Conservation (phyloP, 768 basidiomycete genomes). For the Chalciporus piperatus region DNA sequence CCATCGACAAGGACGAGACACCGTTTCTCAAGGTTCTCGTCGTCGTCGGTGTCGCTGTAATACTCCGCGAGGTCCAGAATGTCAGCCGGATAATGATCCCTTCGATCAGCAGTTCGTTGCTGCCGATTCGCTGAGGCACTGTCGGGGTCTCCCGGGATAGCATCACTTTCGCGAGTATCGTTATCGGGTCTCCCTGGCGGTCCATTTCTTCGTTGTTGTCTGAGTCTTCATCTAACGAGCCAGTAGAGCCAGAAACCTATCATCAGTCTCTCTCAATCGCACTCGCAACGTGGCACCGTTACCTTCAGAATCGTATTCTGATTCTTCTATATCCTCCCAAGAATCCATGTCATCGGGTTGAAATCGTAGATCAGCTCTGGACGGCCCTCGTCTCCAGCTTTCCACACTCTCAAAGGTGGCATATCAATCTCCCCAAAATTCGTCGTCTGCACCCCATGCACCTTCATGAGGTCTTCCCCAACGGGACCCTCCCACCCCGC, state of each 20-base stretch:
- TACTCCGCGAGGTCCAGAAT: not conserved
- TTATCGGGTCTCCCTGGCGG: not conserved
- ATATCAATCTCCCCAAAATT: not conserved
- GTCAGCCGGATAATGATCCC: not conserved
- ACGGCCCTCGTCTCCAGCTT: not conserved
- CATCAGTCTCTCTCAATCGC: not conserved
- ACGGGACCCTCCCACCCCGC: conserved; percentile 8
- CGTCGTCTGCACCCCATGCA: not conserved
- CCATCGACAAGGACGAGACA: conserved; percentile 1
- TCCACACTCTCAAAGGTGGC: conserved; percentile 14
- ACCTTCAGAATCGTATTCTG: not conserved
- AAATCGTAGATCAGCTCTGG: conserved; percentile 9
- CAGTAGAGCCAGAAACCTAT: not conserved
- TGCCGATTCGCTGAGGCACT: not conserved
- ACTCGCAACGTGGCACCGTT: not conserved
- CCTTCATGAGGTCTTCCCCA: not conserved
- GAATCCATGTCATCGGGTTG: not conserved
- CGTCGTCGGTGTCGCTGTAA: not conserved
- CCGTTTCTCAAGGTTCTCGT: not conserved
- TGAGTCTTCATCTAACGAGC: not conserved
- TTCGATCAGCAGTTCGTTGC: conserved; percentile 8
- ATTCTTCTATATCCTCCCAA: not conserved
- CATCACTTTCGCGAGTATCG: not conserved
- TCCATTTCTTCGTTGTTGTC: not conserved
- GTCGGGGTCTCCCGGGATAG: not conserved